These are phyloP conservation scores for Polyporus tsugae DNA, from an alignment of 1,284 basidiomycete genomes.

Conservation along the genomic window DNA sequence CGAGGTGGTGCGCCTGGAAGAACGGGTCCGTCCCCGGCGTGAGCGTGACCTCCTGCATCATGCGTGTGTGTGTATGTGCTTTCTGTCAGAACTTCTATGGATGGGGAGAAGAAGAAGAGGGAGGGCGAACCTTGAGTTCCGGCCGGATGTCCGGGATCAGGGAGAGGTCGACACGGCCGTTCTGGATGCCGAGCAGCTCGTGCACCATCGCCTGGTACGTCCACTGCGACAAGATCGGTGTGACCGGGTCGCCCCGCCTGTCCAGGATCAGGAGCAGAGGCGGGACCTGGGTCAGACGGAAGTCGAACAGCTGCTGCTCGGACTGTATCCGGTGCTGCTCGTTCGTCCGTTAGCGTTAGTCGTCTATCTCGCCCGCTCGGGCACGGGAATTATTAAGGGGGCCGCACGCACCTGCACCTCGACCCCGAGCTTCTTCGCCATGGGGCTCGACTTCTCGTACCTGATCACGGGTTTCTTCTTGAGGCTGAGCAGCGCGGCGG, in stretches of 20 bases:
- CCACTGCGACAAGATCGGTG: conserved; percentile 98
- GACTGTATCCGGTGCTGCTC: conserved; percentile 74
- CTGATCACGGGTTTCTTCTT: conserved; percentile 96
- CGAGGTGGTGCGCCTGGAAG: conserved; percentile 90
- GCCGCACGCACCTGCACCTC: conserved; percentile 78
- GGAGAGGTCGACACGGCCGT: conserved; percentile 89
- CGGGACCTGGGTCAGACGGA: conserved; percentile 77
- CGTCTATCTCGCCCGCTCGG: background rate
- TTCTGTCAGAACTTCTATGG: background rate
- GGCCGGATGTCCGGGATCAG: conserved; percentile 88
- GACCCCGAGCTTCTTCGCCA: conserved; percentile 89
- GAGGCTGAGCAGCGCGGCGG: conserved; percentile 89
- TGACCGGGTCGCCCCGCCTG: conserved; percentile 96
- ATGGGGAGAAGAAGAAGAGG: background rate
- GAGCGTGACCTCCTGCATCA: conserved; percentile 89
- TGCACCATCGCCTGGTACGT: conserved; percentile 99
- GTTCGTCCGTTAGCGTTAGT: background rate
- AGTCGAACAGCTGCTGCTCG: conserved; percentile 81
- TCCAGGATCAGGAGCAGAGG: conserved; percentile 85
- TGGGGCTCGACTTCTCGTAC: conserved; percentile 92
- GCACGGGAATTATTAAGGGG: background rate
- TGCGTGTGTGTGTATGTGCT: background rate
- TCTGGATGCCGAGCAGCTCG: conserved; percentile 93
- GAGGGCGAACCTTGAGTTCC: conserved; percentile 75
- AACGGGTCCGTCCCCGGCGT: conserved; percentile 94